Evolutionary conservation across 1,284 basidiomycete genomes (phyloP), one percentile per base, ranked within the genome.

Genomic region (Pyrrhoderma noxium): DNA sequence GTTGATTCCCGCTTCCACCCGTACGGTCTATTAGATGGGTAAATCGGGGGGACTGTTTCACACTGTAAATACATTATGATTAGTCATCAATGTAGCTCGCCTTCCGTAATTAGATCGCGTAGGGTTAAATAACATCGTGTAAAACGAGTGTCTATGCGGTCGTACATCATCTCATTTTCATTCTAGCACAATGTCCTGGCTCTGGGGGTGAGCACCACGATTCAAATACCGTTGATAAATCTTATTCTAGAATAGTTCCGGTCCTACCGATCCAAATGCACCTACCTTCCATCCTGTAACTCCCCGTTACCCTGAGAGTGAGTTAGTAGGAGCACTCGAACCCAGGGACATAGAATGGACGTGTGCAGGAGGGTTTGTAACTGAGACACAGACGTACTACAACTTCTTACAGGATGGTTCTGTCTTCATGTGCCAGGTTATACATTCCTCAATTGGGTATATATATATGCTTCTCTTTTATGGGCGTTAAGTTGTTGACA

Each of bases 371-470:
- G 92, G 93, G 0, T 96, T 98, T 66, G 79, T 83, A 41, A 89
- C 93, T 1, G 96, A 99, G 70, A 98, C 95, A 0, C 92, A 97
- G 66, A 77, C 70, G 0, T 99, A 86, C 72, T 99, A 99, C 69
- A 75, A 85, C 35, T 76, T 89, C 58, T 74, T 91, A 11, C 79
- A 85, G 37, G 90, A 96, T 73, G 94, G 94, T 3, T 80, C 79
- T 21, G 78, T 82, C 51, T 59, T 96, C 57, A 89, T 91, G 79
- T 85, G 80, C 61, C 95, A 99, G 71, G 79, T 99, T 56, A 98
- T 99, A 63, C 93, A 97, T 74, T 95, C 93, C 2, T 77, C 89
- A 43, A 80, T 95, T 50, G 96, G 96, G 93, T 95, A 62, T 69
- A 90, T 76, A 48, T 45, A 38, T 53, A 38, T 41, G n/a, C 38